Conservation (phyloP, 768 basidiomycete species). For the Hemileccinum rubropunctum region DNA sequence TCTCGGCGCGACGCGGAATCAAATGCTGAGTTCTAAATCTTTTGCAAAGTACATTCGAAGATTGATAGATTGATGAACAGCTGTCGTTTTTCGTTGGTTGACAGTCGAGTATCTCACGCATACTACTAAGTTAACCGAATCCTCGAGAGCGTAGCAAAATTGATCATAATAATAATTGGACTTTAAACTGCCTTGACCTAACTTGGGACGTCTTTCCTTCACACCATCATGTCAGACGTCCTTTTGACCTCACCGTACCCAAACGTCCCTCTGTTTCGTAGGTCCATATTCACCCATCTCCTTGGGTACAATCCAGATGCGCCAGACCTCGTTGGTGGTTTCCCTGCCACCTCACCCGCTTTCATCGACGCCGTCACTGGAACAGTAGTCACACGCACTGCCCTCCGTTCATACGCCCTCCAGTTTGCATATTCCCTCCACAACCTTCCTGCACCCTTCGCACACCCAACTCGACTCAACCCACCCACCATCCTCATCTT, state of each 20-base stretch:
- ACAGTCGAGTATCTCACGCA: too few species aligned
- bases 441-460: slow-evolving; percentile 41
- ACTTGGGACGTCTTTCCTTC: too few species aligned
- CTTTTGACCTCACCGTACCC: slow-evolving; percentile 21
- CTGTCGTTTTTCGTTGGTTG: too few species aligned
- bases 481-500: slow-evolving; percentile 54
- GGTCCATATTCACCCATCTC: slow-evolving; percentile 33
- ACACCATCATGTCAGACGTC: slow-evolving; percentile 17
- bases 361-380: slow-evolving; percentile 68
- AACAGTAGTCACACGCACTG: slow-evolving; percentile 51
- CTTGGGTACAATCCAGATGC: slow-evolving; percentile 16
- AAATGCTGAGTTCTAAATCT: too few species aligned
- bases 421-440: slow-evolving; percentile 58
- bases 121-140: too few species aligned
- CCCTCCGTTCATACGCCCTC: slow-evolving; percentile 52
- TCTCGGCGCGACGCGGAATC: too few species aligned
- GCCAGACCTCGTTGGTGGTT: slow-evolving; percentile 38
- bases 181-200: too few species aligned
- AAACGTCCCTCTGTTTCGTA: slow-evolving; percentile 18
- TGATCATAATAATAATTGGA: too few species aligned
- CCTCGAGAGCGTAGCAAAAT: too few species aligned
- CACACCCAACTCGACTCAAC: slow-evolving; percentile 46
- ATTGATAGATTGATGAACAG: neutral
- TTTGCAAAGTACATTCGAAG: neutral
- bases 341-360: slow-evolving; percentile 45